Conservation (phyloP, 2,329 filamentous ascomycete species). For the Xylaria sp. region DNA sequence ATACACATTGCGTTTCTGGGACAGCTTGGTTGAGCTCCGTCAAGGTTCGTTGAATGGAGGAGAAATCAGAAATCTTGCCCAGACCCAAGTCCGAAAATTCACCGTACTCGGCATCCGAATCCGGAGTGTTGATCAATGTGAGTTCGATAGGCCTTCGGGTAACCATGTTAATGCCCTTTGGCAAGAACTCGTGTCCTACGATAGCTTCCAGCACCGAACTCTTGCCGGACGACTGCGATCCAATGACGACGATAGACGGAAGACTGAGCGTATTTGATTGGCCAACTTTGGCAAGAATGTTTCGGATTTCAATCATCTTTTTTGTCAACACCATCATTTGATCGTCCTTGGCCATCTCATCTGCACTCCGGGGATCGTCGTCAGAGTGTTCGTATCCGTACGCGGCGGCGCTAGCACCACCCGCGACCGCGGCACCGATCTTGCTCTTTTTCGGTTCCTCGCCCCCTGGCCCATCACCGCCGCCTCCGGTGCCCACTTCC, state of each 20-base stretch:
- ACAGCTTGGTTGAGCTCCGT: conserved; percentile 95
- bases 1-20: conserved; percentile 87
- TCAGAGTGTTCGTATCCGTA: conserved; percentile 76
- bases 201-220: conserved; percentile 96
- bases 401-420: conserved; percentile 73
- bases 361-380: conserved; percentile 62
- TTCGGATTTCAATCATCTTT: conserved; percentile 99
- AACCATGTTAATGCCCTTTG: conserved; percentile 99
- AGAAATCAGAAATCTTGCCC: conserved; percentile 88
- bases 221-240: conserved; percentile 97
- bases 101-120: conserved; percentile 84
- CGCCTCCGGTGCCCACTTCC: conserved; percentile 53
- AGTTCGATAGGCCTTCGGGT: conserved; percentile 94
- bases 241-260: conserved; percentile 98
- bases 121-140: conserved; percentile 92
- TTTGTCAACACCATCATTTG: conserved; percentile 99
- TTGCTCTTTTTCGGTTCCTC: conserved; percentile 62
- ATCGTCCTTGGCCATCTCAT: conserved; percentile 80
- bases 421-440: conserved; percentile 63
- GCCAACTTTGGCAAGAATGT: conserved; percentile 86
- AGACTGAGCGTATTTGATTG: conserved; percentile 87
- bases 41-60: conserved; percentile 86
- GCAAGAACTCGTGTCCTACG: conserved; percentile 95
- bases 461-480: conserved; percentile 51
- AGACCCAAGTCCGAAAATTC: conserved; percentile 93